Percentiles rank a stretch among this genome's conserved stretches.
Evolutionary conservation across 257 asterid genomes (phyloP).

Genomic region (Solanum peruvianum): DNA sequence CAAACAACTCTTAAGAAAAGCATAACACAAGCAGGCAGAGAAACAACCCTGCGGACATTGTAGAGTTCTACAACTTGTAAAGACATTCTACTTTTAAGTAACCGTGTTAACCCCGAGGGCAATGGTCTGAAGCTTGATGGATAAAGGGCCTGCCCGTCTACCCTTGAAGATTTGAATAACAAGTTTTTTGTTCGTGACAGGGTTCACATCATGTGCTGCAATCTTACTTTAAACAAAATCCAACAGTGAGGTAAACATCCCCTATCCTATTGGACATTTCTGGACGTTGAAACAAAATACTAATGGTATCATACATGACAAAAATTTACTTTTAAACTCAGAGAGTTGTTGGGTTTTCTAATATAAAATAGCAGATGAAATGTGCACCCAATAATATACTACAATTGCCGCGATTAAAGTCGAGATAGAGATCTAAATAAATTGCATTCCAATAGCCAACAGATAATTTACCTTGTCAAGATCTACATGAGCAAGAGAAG

Average conservation of each 20-base stretch:
- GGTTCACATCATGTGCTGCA: background rate
- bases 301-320: background rate
- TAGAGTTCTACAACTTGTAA: background rate
- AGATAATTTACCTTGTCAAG: constrained; percentile 50
- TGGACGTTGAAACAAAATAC: background rate
- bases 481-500: constrained; percentile 83
- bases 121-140: background rate
- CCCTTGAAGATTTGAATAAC: background rate
- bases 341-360: background rate
- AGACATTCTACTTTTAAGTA: background rate
- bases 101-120: background rate
- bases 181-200: background rate
- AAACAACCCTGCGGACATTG: too few species aligned
- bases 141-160: background rate
- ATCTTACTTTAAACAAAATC: background rate
- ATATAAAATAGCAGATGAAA: background rate
- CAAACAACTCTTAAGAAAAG: background rate
- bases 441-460: background rate
- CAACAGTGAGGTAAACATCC: background rate
- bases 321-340: background rate
- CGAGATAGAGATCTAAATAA: background rate
- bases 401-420: background rate
- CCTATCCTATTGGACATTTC: background rate
- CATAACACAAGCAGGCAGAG: background rate
- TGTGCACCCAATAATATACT: background rate